These are phyloP conservation scores for Rosa rugosa DNA, from an alignment of 306 rosid genomes.

Conservation along the genomic window DNA sequence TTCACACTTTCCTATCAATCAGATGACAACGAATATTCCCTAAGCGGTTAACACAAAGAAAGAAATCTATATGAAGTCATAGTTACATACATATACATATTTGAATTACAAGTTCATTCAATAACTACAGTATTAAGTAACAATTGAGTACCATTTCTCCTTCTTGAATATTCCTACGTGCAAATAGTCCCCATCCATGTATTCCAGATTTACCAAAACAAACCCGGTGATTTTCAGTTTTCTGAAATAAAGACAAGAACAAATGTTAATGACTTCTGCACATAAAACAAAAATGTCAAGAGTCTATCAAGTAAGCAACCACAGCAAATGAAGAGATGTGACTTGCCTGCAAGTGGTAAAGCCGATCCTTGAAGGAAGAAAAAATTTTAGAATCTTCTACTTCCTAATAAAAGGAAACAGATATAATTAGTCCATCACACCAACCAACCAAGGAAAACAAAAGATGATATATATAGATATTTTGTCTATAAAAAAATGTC, in stretches of 20 bases:
- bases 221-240: constrained; percentile 66
- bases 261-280: constrained; percentile 3
- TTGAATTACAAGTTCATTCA: background rate
- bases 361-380: constrained; percentile 86
- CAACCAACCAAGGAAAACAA: constrained; percentile 16
- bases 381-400: constrained; percentile 56
- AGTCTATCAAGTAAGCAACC: constrained; percentile 14
- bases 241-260: constrained; percentile 51
- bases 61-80: background rate
- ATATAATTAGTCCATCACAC: constrained; percentile 11
- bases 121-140: constrained; percentile 33
- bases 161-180: constrained; percentile 82
- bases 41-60: background rate
- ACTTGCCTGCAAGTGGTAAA: constrained; percentile 69
- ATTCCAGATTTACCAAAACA: constrained; percentile 98
- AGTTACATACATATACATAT: background rate
- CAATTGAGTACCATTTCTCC: constrained; percentile 88
- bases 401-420: constrained; percentile 53
- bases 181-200: constrained; percentile 99
- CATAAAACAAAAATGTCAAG: background rate
- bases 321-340: constrained; percentile 13
- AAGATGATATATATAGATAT: background rate
- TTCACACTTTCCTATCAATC: background rate
- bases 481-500: constrained; percentile 11
- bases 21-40: background rate